Evolutionary conservation across 2,329 filamentous ascomycete species (phyloP).

Genomic region (Pseudogymnoascus sp.): DNA sequence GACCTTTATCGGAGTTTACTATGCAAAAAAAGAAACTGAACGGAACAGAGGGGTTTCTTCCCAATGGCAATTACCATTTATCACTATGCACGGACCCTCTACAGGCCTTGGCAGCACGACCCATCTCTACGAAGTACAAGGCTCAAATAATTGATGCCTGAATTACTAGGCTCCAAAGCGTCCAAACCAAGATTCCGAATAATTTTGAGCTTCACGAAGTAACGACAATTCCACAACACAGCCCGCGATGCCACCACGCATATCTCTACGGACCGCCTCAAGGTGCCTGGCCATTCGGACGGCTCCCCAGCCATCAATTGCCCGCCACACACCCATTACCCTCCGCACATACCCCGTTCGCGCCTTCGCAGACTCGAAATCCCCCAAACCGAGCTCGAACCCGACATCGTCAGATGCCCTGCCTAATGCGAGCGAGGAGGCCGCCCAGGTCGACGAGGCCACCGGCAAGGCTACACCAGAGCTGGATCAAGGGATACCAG

Average conservation of each 20-base stretch:
- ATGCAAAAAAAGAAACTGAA: not conserved
- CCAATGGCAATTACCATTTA: not conserved
- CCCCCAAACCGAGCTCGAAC: constrained; percentile 27
- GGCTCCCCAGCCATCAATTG: constrained; percentile 28
- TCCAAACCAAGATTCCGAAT: constrained; percentile 6
- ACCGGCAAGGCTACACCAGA: constrained; percentile 54
- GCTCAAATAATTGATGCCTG: not conserved
- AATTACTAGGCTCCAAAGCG: not conserved
- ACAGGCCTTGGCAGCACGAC: not conserved
- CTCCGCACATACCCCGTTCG: constrained; percentile 22
- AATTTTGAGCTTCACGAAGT: constrained; percentile 10
- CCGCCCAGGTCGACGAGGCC: constrained; percentile 51
- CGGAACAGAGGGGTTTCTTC: not conserved
- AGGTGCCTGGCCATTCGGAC: constrained; percentile 37
- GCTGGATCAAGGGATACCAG: constrained; percentile 57
- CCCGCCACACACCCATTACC: constrained; percentile 23
- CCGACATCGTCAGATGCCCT: constrained; percentile 44
- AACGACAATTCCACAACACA: constrained; percentile 3
- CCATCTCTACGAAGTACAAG: not conserved
- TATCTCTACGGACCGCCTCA: constrained; percentile 42
- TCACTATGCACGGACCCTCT: not conserved
- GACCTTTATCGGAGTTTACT: not conserved
- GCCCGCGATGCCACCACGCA: constrained; percentile 47
- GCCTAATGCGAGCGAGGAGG: constrained; percentile 60
- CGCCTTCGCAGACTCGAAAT: constrained; percentile 26